Conservation (phyloP, 176 grass and related monocot genomes). For the Triticum turgidum region DNA sequence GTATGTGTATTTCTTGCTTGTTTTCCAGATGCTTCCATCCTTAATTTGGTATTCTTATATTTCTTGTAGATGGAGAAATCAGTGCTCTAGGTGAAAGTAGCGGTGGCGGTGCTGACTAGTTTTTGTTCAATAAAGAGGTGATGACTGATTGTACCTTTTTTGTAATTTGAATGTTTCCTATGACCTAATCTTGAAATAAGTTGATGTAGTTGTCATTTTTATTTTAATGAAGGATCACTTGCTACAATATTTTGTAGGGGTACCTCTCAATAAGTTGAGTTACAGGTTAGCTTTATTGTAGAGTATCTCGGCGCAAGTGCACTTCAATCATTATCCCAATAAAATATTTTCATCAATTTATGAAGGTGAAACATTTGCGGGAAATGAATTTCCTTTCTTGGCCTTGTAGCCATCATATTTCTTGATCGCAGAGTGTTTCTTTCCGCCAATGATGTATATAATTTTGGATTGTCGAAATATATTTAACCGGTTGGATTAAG, state of each 20-base stretch:
- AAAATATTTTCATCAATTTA: too few species aligned
- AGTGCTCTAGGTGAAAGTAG: not conserved
- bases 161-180: too few species aligned
- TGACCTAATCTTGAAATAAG: not conserved
- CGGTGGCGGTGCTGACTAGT: not conserved
- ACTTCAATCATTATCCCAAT: not conserved
- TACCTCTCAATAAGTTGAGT: not conserved
- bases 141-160: not conserved
- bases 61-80: not conserved
- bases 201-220: not conserved
- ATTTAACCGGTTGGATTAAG: not conserved
- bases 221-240: not conserved
- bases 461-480: not conserved
- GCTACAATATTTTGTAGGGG: not conserved
- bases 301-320: not conserved
- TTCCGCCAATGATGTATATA: not conserved
- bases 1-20: not conserved
- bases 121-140: not conserved
- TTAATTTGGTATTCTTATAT: not conserved
- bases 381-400: too few species aligned
- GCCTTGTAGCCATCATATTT: too few species aligned
- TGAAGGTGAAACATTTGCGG: too few species aligned
- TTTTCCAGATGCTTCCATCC: not conserved
- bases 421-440: not conserved
- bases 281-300: not conserved